Conservation (phyloP, 805 yeast genomes). For the Saccharomycopsis sp. region DNA sequence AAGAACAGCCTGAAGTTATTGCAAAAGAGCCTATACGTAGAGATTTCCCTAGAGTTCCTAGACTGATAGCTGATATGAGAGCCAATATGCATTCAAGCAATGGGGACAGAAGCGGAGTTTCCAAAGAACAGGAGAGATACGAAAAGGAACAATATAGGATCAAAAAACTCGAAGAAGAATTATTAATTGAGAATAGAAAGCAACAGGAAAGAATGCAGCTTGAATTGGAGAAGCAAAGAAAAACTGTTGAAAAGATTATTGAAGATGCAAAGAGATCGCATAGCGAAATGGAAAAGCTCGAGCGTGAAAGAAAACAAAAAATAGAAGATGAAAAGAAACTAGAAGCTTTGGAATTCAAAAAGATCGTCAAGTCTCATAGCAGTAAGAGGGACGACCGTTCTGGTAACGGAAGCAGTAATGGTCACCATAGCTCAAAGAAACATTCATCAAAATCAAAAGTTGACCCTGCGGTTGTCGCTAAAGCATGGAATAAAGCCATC, state of each 20-base stretch:
- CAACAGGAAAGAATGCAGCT: conserved; percentile 27
- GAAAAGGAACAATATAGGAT: conserved; percentile 23
- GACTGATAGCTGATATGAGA: conserved; percentile 20
- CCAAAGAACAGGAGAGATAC: conserved; percentile 17
- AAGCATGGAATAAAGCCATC: conserved; percentile 38
- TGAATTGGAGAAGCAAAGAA: conserved; percentile 26
- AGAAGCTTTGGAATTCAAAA: conserved; percentile 12
- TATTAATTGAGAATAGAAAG: conserved; percentile 26
- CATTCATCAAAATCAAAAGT: background rate
- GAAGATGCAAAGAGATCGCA: conserved; percentile 33
- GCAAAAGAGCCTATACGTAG: conserved; percentile 9
- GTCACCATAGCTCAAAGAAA: conserved; percentile 21
- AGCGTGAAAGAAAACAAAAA: conserved; percentile 23
- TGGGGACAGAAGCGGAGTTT: background rate
- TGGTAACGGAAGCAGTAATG: conserved; percentile 20
- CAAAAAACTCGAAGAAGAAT: conserved; percentile 27
- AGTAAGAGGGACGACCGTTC: background rate
- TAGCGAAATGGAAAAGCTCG: conserved; percentile 26
- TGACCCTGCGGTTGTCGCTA: background rate
- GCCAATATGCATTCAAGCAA: background rate
- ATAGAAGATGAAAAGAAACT: conserved; percentile 24
- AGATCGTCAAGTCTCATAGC: conserved; percentile 11
- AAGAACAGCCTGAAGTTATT: background rate
- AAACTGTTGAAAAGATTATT: conserved; percentile 33
- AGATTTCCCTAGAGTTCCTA: conserved; percentile 29